phyloP scores from a whole-genome alignment of 2,329 filamentous ascomycete species.

The Torrubiellomyces zombiae region DNA sequence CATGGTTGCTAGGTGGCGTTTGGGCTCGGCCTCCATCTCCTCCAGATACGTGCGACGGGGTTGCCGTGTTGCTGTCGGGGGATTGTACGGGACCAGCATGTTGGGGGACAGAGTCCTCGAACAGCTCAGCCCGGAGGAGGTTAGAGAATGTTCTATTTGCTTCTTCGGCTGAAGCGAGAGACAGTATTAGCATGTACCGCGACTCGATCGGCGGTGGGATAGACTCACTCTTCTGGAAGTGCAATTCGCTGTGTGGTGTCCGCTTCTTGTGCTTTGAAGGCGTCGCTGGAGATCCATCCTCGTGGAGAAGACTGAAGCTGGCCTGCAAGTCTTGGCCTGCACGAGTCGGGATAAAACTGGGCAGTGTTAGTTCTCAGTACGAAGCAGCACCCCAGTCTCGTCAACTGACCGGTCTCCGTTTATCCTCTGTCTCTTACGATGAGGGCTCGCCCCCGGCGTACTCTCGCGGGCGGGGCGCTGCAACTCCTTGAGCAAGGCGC shows the following conservation, averaged over 20 bases:
- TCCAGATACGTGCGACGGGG: slow-evolving; percentile 33
- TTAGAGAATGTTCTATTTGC: slow-evolving; percentile 87
- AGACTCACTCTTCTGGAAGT: slow-evolving; percentile 75
- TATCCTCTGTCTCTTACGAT: slow-evolving; percentile 41
- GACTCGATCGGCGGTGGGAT: slow-evolving; percentile 8
- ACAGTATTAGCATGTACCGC: slow-evolving; percentile 2
- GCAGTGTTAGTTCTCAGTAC: slow-evolving; percentile 8
- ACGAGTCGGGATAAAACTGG: slow-evolving; percentile 86
- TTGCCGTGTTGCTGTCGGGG: slow-evolving; percentile 36
- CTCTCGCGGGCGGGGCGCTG: slow-evolving; percentile 33
- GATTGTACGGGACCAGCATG: slow-evolving; percentile 47
- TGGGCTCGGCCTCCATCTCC: slow-evolving; percentile 55
- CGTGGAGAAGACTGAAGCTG: slow-evolving; percentile 80
- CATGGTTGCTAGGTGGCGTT: slow-evolving; percentile 57
- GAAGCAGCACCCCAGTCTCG: too few relatives aligned
- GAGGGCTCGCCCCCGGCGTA: slow-evolving; percentile 35
- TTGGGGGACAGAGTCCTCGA: slow-evolving; percentile 80
- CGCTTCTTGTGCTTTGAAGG: slow-evolving; percentile 75
- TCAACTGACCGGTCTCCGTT: slow-evolving; percentile 40
- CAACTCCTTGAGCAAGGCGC: slow-evolving; percentile 34
- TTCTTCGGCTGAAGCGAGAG: slow-evolving; percentile 52
- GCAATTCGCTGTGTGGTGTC: slow-evolving; percentile 72
- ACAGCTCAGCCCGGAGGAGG: slow-evolving; percentile 77
- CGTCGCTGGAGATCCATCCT: slow-evolving; percentile 83
- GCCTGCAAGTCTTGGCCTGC: slow-evolving; percentile 86